Evolutionary conservation across 371 early-diverging fungal genomes (phyloP), one percentile per base, ranked within the genome.

Genomic region (Edhazardia aedis): DNA sequence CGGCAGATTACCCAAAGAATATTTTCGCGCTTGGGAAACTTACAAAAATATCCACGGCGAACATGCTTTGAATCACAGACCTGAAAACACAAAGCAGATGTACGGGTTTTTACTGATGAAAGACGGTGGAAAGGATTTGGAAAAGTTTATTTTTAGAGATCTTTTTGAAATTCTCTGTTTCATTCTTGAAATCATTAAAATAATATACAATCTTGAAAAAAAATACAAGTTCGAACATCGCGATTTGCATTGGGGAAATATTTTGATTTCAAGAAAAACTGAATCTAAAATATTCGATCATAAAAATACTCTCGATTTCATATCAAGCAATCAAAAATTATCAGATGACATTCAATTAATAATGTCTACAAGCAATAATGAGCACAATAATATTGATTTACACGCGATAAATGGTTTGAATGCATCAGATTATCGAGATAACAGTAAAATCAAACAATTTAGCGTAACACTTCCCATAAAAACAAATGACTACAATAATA

Each of bases 231-330:
- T 65, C 37, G 69, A 69, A 33, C 69, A 69, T 40, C 49, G 69
- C 39, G 69, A 69, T 50, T 47, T 69, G 26, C 69, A 69, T 46
- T 69, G 62, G 65, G 69, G 69, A 45, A 69, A 69, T 42, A 59
- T 69, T 27, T 27, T 69, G 12, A 56, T 69, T 24, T 22, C 23
- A 14, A 40, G 9, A n/a, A 33, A 33, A 9, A 14, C 6, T 33
- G 33, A 9, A 33, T 33, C 9, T 33, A 14, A 33, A 9, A 14
- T 9, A 9, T 9, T 33, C 9, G 33, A 33, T 33, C 9, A 33
- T 33, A 14, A 33, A 14, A 14, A 33, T 33, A 14, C 9, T 33
- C 9, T 6, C 14, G 14, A 33, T 33, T 9, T 9, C 6, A 33
- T 6, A 9, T 6, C 9, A 9, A 33, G 14, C 14, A 14, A 14